These are phyloP conservation scores for Gautieria morchelliformis DNA, from an alignment of 768 basidiomycete genomes.

Conservation along the genomic window DNA sequence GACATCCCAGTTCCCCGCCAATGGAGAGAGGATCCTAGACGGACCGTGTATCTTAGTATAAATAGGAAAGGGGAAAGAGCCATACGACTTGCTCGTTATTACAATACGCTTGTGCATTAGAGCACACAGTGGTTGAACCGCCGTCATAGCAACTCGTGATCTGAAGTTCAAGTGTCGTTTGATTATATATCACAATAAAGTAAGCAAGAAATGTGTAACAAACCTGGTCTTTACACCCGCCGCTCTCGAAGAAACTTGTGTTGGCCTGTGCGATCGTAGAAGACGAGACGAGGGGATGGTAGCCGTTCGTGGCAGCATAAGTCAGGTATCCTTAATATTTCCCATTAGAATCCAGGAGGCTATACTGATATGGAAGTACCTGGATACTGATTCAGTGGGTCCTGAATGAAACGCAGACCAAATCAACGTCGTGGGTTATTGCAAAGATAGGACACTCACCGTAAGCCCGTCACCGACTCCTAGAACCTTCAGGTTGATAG, in stretches of 20 bases:
- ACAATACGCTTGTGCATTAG: conserved; percentile 47
- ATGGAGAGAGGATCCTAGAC: conserved; percentile 34
- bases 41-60: no score
- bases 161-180: conserved; percentile 18
- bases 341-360: not conserved
- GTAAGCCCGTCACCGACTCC: conserved; percentile 57
- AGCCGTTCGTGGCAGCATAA: conserved; percentile 48
- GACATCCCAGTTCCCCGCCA: conserved; percentile 47
- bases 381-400: conserved; percentile 42
- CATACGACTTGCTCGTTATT: conserved; percentile 28
- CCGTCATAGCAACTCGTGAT: conserved; percentile 43
- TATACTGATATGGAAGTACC: conserved; percentile 11
- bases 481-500: conserved; percentile 51
- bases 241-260: conserved; percentile 29
- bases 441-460: conserved; percentile 23
- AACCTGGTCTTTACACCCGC: conserved; percentile 45
- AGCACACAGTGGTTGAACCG: conserved; percentile 41
- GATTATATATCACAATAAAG: not conserved
- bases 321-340: conserved; percentile 30
- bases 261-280: conserved; percentile 34
- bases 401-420: conserved; percentile 15
- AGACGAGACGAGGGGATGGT: conserved; percentile 41
- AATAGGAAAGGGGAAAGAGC: not conserved
- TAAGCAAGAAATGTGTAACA: not conserved
- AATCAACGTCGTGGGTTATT: not conserved